Conservation (phyloP, 768 basidiomycete species). For the Hygrophorus russula region DNA sequence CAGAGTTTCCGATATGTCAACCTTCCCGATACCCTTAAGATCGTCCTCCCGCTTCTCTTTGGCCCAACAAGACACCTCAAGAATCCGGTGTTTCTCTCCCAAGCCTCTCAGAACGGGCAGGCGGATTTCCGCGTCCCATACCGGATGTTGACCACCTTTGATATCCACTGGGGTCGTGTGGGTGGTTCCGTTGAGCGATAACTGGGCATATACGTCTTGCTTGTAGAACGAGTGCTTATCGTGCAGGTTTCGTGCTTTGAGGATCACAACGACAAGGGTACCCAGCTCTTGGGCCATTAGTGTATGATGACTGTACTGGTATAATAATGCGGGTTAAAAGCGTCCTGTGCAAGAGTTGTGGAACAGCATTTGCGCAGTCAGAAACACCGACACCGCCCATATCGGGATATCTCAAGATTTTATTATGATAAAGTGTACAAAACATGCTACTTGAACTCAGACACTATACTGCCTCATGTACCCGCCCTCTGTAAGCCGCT, state of each 20-base stretch:
- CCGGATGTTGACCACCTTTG: slow-evolving; percentile 74
- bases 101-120: slow-evolving; percentile 57
- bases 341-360: too few relatives aligned
- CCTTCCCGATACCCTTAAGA: slow-evolving; percentile 53
- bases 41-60: slow-evolving; percentile 68
- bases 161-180: slow-evolving; percentile 7
- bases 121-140: slow-evolving; percentile 85
- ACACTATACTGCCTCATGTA: too few relatives aligned
- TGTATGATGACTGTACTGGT: background rate
- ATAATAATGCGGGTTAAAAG: too few relatives aligned
- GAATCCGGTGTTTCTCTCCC: slow-evolving; percentile 40
- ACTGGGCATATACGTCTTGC: slow-evolving; percentile 77
- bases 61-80: slow-evolving; percentile 72
- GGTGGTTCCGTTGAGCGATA: slow-evolving; percentile 38
- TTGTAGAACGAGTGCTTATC: slow-evolving; percentile 84
- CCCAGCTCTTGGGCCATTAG: slow-evolving; percentile 46
- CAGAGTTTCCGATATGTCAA: slow-evolving; percentile 72
- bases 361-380: too few relatives aligned
- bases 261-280: slow-evolving; percentile 73
- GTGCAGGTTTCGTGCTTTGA: slow-evolving; percentile 74
- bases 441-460: too few relatives aligned
- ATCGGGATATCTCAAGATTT: too few relatives aligned
- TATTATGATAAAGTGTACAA: too few relatives aligned
- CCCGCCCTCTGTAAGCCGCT: slow-evolving; percentile 12
- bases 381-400: too few relatives aligned